Evolutionary conservation across 73 alveolate species (phyloP).

Genomic region (Paramecium primaurelia): DNA sequence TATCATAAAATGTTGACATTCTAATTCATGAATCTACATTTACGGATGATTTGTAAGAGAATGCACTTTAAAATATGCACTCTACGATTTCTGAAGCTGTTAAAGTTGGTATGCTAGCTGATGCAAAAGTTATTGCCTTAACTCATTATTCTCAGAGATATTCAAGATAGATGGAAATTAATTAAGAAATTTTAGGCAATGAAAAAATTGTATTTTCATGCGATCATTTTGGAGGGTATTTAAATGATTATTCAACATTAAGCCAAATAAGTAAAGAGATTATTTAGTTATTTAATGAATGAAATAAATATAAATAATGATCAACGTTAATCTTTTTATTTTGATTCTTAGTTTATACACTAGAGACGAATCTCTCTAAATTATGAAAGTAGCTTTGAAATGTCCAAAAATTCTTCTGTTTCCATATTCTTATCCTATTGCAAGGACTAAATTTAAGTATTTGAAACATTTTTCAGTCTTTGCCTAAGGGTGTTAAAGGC

Average conservation of each 20-base stretch:
- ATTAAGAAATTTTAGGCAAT: background rate
- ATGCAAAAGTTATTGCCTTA: conserved; percentile 80
- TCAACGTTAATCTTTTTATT: background rate
- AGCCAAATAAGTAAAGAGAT: background rate
- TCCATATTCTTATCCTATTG: background rate
- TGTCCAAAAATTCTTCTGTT: background rate
- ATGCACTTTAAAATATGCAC: conserved; percentile 92
- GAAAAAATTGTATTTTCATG: background rate
- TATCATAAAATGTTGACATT: conserved; percentile 80
- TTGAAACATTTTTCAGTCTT: conserved; percentile 43
- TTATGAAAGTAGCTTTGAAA: background rate
- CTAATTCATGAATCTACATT: conserved; percentile 98
- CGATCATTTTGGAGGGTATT: background rate
- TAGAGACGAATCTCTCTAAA: background rate
- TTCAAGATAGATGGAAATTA: conserved; percentile 50
- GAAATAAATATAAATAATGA: background rate
- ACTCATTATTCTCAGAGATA: conserved; percentile 97
- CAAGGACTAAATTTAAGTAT: background rate
- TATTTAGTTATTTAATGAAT: background rate
- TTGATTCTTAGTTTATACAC: background rate
- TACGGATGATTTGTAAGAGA: conserved; percentile 80
- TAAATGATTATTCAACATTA: background rate
- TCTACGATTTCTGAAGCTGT: conserved; percentile 94
- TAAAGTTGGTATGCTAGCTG: conserved; percentile 74
- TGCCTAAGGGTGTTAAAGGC: conserved; percentile 9